Percentiles rank a stretch among this genome's conserved stretches.
Conservation (phyloP, 1,284 basidiomycete species). For the Rhizoctonia solani region DNA sequence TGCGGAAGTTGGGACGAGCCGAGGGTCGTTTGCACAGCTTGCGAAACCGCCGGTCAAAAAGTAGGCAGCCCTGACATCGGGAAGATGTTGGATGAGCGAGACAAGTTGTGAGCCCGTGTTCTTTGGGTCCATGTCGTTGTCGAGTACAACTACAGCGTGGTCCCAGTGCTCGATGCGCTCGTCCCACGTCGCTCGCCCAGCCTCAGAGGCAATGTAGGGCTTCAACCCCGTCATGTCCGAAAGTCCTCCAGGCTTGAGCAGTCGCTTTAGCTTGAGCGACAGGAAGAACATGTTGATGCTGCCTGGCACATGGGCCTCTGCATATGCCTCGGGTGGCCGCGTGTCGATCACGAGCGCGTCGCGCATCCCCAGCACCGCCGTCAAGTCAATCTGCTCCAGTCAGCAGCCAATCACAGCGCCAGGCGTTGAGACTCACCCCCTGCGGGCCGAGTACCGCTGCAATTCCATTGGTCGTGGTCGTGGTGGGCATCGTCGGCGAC, state of each 20-base stretch:
- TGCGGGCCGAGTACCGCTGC: neutral
- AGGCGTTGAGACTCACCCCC: neutral
- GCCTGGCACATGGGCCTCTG: constrained; percentile 62
- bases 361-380: neutral
- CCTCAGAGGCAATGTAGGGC: constrained; percentile 76
- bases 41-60: constrained; percentile 72
- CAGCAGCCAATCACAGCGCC: neutral
- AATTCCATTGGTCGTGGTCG: neutral
- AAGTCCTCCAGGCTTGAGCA: constrained; percentile 66
- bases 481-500: neutral
- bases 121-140: constrained; percentile 70
- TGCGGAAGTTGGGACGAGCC: too few relatives aligned
- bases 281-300: constrained; percentile 84
- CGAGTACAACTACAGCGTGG: constrained; percentile 71
- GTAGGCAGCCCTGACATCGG: constrained; percentile 46
- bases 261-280: constrained; percentile 83
- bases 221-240: constrained; percentile 67
- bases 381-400: neutral
- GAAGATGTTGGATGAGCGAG: constrained; percentile 34
- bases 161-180: constrained; percentile 64
- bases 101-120: constrained; percentile 52
- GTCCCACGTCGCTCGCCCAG: constrained; percentile 71
- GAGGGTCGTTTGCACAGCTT: constrained; percentile 47
- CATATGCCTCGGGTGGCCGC: constrained; percentile 66
- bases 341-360: constrained; percentile 71